These are phyloP conservation scores for Catharanthus roseus DNA, from an alignment of 257 asterid species.

Conservation along the genomic window DNA sequence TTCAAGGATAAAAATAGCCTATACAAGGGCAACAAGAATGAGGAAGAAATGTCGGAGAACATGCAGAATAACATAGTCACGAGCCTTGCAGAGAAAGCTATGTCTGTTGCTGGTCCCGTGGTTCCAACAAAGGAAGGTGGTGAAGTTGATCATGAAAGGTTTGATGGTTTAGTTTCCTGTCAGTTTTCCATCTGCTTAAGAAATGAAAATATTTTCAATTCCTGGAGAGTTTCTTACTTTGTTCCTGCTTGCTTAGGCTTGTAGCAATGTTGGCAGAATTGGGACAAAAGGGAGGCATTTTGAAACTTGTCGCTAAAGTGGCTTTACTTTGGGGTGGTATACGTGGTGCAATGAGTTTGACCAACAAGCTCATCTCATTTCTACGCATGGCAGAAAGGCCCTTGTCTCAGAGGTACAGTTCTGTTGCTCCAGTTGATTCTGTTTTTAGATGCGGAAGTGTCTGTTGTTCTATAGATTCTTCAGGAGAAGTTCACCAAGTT, in stretches of 20 bases:
- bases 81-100: constrained; percentile 92
- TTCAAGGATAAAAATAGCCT: constrained; percentile 28
- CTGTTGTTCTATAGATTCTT: not conserved
- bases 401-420: constrained; percentile 62
- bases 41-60: constrained; percentile 34
- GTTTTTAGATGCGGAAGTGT: not conserved
- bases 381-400: constrained; percentile 84
- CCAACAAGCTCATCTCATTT: constrained; percentile 78
- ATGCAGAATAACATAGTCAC: constrained; percentile 51
- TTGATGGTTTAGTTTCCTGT: constrained; percentile 13
- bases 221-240: constrained; percentile 23
- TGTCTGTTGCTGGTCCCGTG: constrained; percentile 95
- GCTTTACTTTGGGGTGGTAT: constrained; percentile 98
- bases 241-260: constrained; percentile 45
- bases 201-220: constrained; percentile 1
- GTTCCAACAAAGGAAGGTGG: constrained; percentile 87
- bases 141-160: constrained; percentile 92
- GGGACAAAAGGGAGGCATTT: constrained; percentile 89
- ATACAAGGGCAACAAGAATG: constrained; percentile 29
- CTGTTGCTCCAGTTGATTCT: constrained; percentile 10
- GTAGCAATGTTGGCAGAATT: constrained; percentile 79
- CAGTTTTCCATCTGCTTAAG: constrained; percentile 3
- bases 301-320: constrained; percentile 69
- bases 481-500: not conserved
- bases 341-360: constrained; percentile 93